Evolutionary conservation across 2,329 filamentous ascomycete genomes (phyloP), one percentile per base, ranked within the genome.

Genomic region (Penicillium griseofulvum): DNA sequence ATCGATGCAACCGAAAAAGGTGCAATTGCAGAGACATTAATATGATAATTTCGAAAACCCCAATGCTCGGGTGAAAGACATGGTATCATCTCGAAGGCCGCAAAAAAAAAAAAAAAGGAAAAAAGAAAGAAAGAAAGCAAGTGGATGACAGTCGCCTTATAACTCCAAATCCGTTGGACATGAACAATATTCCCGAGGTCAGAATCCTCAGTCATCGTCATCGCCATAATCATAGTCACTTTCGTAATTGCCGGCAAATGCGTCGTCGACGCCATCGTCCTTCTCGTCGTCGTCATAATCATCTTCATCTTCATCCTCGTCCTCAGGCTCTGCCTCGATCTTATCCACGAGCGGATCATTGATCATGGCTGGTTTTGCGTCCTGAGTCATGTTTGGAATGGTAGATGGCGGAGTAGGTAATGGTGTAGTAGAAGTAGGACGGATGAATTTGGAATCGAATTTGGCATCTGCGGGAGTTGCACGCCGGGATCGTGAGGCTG

Each of bases 211-310:
- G 52, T 68, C 64, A 41, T 65, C 52, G 11, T 55, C 47, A n/a
- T 55, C 52, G 12, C 39, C 46, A 12, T 44, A 64, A 28, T 65
- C 60, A 49, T 68, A 65, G 31, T 67, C 65, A 50, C 62, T 62
- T 7, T 62, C 65, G 19, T 69, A 70, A 31, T 61, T 61, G 2
- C 68, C 68, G 16, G 66, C 64, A 61, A 70, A 68, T 4, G 52
- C 72, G 37, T 65, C 71, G 7, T 74, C 69, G 33, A 74, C 43
- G 17, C 65, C 66, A 52, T 70, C 68, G 2, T 59, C 60, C 38
- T 70, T 70, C 3, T 71, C 66, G 10, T 71, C 68, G 1, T 66
- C 67, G 1, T 69, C 72, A 22, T 71, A 50, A 14, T 50, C 37
- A n/a, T 50, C 48, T 8, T 34, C 46, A 1, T 50, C 69, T 2